Percentiles rank a stretch among this genome's conserved stretches.
Conservation (phyloP, 768 basidiomycete genomes). For the Saitozyma sp. region DNA sequence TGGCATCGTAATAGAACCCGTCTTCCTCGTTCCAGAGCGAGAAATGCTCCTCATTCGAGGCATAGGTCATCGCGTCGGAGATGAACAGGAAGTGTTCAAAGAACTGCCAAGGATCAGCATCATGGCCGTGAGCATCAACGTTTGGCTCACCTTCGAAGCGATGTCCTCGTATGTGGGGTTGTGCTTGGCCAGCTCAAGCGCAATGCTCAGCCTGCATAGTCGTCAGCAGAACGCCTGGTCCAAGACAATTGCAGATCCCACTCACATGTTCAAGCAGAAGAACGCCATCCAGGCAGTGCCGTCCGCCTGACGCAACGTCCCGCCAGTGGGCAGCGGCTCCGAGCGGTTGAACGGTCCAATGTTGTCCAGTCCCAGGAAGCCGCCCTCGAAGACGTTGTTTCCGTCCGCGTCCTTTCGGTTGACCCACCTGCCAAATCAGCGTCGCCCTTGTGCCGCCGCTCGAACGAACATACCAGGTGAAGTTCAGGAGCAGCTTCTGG, state of each 20-base stretch:
- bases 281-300: conserved; percentile 99
- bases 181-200: conserved; percentile 94
- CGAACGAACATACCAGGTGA: conserved; percentile 60
- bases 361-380: conserved; percentile 96
- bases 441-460: neutral
- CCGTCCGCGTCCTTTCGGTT: conserved; percentile 95
- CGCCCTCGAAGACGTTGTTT: conserved; percentile 96
- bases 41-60: conserved; percentile 68
- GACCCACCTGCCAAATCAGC: conserved; percentile 71
- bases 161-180: conserved; percentile 98
- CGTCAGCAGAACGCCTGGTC: neutral
- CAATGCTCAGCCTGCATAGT: conserved; percentile 79
- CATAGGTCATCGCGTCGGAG: conserved; percentile 96
- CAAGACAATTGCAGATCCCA: neutral
- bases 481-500: conserved; percentile 94
- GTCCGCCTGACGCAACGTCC: conserved; percentile 90
- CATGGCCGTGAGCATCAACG: conserved; percentile 56
- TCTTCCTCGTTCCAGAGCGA: conserved; percentile 95
- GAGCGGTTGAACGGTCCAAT: conserved; percentile 98
- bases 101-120: conserved; percentile 23
- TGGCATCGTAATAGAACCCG: conserved; percentile 98
- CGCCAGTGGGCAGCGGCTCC: conserved; percentile 93
- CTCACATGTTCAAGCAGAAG: conserved; percentile 92
- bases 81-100: conserved; percentile 95
- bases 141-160: conserved; percentile 85